These are phyloP conservation scores for Penicillium decumbens DNA, from an alignment of 2,329 filamentous ascomycete species.

Conservation along the genomic window DNA sequence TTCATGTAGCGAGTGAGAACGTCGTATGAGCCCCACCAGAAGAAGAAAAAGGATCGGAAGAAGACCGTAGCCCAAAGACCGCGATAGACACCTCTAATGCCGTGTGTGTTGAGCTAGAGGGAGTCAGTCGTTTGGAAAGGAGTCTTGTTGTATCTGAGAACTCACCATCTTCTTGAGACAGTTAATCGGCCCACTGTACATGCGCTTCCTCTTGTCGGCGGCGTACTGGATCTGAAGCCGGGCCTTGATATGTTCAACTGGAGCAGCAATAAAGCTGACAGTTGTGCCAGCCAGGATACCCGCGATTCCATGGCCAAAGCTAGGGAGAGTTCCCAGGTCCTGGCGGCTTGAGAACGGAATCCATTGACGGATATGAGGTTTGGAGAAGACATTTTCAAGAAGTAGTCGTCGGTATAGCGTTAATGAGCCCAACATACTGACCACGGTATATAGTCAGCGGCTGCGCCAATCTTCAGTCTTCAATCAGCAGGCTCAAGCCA, in stretches of 20 bases:
- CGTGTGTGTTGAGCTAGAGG: constrained; percentile 54
- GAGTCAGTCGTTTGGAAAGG: neutral
- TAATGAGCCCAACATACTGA: constrained; percentile 79
- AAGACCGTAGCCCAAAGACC: constrained; percentile 79
- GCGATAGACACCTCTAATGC: constrained; percentile 75
- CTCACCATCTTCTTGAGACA: constrained; percentile 62
- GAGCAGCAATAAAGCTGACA: constrained; percentile 87
- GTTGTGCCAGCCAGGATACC: constrained; percentile 83
- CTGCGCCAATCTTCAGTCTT: neutral
- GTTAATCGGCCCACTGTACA: constrained; percentile 85
- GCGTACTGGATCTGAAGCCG: constrained; percentile 92
- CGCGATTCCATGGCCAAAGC: constrained; percentile 78
- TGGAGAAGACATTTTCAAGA: constrained; percentile 70
- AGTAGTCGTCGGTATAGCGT: constrained; percentile 83
- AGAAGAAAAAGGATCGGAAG: constrained; percentile 93
- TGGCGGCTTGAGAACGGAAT: constrained; percentile 36
- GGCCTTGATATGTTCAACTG: constrained; percentile 92
- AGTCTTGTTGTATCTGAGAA: neutral
- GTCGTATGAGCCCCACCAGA: constrained; percentile 97
- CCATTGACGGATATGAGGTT: constrained; percentile 42
- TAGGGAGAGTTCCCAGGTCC: constrained; percentile 56
- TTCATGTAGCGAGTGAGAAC: constrained; percentile 67
- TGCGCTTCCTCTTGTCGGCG: constrained; percentile 66
- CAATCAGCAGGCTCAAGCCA: neutral
- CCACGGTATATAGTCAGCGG: neutral